Conservation (phyloP, 768 basidiomycete species). For the Leucosporidium creatinivorum region DNA sequence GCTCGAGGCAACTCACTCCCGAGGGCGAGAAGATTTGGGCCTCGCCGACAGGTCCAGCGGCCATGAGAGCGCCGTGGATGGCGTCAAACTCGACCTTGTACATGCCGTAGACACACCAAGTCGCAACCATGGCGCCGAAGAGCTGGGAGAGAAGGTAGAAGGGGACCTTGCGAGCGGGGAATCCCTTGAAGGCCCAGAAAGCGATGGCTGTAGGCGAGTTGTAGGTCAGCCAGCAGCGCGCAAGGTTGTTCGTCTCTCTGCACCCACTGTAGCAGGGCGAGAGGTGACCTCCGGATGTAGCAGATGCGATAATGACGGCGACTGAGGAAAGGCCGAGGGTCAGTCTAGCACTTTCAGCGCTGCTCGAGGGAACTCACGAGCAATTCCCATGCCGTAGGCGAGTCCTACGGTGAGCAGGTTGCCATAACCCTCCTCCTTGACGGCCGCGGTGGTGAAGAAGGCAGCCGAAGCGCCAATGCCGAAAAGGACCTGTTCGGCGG, state of each 20-base stretch:
- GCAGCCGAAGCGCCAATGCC: constrained; percentile 55
- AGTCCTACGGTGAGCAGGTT: constrained; percentile 55
- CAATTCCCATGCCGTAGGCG: constrained; percentile 55
- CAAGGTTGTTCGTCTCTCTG: accelerated
- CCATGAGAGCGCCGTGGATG: constrained; percentile 7
- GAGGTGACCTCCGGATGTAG: constrained; percentile 56
- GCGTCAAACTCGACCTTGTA: constrained; percentile 51
- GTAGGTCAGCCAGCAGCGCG: too few species aligned
- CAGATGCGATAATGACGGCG: constrained; percentile 51
- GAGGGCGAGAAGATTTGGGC: constrained; percentile 1
- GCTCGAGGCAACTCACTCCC: constrained; percentile 8
- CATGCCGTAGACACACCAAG: constrained; percentile 56
- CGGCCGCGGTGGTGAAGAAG: constrained; percentile 49
- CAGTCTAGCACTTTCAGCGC: neutral
- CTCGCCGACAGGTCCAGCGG: constrained; percentile 1
- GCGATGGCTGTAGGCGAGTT: constrained; percentile 47
- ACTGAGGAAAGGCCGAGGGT: constrained; percentile 32
- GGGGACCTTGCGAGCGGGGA: constrained; percentile 76
- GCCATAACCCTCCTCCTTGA: constrained; percentile 46
- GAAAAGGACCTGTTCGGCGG: constrained; percentile 51
- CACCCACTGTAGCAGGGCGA: constrained; percentile 55
- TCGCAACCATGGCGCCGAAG: constrained; percentile 59
- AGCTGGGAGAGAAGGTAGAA: constrained; percentile 64
- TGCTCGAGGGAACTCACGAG: constrained; percentile 18
- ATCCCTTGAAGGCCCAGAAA: constrained; percentile 60